Evolutionary conservation across 2,329 filamentous ascomycete species (phyloP).

Genomic region (Botryosphaeria agaves): DNA sequence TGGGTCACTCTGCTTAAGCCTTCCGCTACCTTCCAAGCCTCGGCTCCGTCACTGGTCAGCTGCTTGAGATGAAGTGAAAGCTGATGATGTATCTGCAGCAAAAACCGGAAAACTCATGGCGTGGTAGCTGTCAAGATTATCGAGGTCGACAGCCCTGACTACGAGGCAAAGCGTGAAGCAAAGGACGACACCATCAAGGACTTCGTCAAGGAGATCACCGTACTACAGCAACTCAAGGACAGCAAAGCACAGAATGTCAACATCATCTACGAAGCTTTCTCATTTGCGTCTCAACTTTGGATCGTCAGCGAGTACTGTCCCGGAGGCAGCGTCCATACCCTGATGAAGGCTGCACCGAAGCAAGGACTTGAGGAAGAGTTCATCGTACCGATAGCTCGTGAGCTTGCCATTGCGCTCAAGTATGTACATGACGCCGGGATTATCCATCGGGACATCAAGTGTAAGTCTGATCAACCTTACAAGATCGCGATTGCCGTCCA

Average conservation of each 20-base stretch:
- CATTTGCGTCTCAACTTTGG: constrained; percentile 68
- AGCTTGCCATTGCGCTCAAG: constrained; percentile 42
- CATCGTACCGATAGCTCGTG: constrained; percentile 45
- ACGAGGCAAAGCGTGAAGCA: constrained; percentile 37
- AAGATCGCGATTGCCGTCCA: too few relatives aligned
- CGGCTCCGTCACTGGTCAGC: too few relatives aligned
- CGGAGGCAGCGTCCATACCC: constrained; percentile 58
- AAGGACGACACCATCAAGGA: constrained; percentile 43
- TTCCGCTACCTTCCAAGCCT: too few relatives aligned
- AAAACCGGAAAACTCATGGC: constrained; percentile 22
- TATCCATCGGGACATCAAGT: constrained; percentile 48
- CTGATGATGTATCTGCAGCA: too few relatives aligned
- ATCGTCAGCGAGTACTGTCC: constrained; percentile 78
- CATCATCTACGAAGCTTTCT: constrained; percentile 60
- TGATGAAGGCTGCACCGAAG: constrained; percentile 31
- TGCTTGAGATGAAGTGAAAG: too few relatives aligned
- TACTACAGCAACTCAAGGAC: constrained; percentile 56
- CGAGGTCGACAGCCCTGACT: constrained; percentile 63
- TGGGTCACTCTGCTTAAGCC: too few relatives aligned
- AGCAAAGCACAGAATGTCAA: constrained; percentile 67
- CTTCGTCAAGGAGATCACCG: constrained; percentile 44
- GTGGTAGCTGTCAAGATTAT: constrained; percentile 69
- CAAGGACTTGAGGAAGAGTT: constrained; percentile 38
- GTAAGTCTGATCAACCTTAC: too few relatives aligned
- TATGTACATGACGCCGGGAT: constrained; percentile 48